These are phyloP conservation scores for Fusarium tupiense DNA, from an alignment of 2,329 filamentous ascomycete genomes.

Conservation along the genomic window DNA sequence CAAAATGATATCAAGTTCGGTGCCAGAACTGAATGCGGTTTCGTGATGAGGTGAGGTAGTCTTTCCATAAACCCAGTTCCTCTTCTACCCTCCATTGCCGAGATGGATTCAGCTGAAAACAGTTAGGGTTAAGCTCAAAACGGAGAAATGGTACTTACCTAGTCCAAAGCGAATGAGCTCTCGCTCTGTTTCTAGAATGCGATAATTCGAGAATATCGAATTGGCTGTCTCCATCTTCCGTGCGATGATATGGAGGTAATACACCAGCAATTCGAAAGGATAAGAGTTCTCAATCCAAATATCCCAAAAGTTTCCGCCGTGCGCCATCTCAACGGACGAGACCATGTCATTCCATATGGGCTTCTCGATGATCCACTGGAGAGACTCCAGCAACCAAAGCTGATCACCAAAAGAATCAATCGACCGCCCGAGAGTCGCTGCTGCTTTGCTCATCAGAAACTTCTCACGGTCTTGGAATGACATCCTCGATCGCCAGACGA, in stretches of 20 bases:
- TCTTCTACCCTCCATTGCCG: not conserved
- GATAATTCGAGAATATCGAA: not conserved
- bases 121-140: accelerated
- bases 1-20: not conserved
- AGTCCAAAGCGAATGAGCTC: not conserved
- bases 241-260: not conserved
- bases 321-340: not conserved
- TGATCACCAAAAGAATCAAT: not conserved
- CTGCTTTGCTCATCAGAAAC: not conserved
- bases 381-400: not conserved
- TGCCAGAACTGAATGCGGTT: not conserved
- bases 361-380: not conserved
- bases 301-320: not conserved
- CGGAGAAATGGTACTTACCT: accelerated
- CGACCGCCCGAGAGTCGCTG: not conserved
- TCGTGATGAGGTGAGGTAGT: not conserved
- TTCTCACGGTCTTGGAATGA: not conserved
- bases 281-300: not conserved
- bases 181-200: not conserved
- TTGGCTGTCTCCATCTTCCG: not conserved
- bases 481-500: not conserved
- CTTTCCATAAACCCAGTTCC: not conserved
- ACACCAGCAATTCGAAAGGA: not conserved
- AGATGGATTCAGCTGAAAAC: not conserved
- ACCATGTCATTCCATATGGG: not conserved